Conservation (phyloP, 2,329 filamentous ascomycete species). For the Calonectria hawksworthii region DNA sequence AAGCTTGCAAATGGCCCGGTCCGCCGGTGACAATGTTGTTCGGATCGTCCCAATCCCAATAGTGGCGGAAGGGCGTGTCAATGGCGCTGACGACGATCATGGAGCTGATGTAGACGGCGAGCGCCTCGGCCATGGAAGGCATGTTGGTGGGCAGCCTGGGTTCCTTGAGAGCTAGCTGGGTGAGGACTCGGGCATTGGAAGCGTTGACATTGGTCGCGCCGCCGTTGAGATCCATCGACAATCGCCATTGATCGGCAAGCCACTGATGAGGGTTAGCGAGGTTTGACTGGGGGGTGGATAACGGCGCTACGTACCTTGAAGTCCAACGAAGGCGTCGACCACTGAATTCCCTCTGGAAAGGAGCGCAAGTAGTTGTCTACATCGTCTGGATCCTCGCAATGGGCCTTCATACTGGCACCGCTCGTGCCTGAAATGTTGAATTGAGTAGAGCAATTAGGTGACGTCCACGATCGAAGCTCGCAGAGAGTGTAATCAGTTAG, state of each 20-base stretch:
- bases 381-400: constrained; percentile 72
- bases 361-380: constrained; percentile 67
- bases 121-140: constrained; percentile 80
- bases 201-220: constrained; percentile 69
- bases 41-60: constrained; percentile 60
- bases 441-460: constrained; percentile 75
- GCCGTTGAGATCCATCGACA: constrained; percentile 68
- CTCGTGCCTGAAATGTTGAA: constrained; percentile 68
- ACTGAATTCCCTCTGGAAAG: constrained; percentile 47
- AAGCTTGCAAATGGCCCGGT: constrained; percentile 66
- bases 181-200: constrained; percentile 69
- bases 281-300: neutral
- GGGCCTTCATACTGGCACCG: constrained; percentile 71
- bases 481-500: constrained; percentile 75
- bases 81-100: constrained; percentile 74
- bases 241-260: constrained; percentile 67
- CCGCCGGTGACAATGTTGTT: constrained; percentile 51
- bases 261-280: constrained; percentile 48
- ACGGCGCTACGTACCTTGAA: constrained; percentile 58
- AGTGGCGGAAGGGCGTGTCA: constrained; percentile 72
- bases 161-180: constrained; percentile 63
- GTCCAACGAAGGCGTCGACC: constrained; percentile 56
- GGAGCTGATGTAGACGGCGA: constrained; percentile 78
- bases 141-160: constrained; percentile 61
- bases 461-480: constrained; percentile 73